phyloP scores from a whole-genome alignment of 495 filamentous ascomycete species.

The Penicillium bialowiezense region DNA sequence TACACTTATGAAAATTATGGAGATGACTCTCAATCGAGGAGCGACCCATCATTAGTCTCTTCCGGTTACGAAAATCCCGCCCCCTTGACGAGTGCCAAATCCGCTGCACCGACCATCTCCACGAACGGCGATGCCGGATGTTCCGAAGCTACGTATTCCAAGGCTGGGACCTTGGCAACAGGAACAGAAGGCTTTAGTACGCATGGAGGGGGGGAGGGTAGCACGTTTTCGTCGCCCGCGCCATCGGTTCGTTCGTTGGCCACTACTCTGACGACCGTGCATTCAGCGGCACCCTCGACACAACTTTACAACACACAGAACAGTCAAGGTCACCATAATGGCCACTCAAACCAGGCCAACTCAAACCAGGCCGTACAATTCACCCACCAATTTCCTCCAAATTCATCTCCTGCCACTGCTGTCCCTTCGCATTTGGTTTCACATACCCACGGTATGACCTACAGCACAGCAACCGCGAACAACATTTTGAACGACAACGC shows the following conservation, averaged over 20 bases:
- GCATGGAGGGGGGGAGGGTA: constrained; percentile 66
- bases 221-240: constrained; percentile 91
- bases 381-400: constrained; percentile 79
- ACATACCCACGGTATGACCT: constrained; percentile 73
- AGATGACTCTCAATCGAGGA: constrained; percentile 37
- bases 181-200: constrained; percentile 60
- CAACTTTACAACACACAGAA: constrained; percentile 47
- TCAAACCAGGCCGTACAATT: constrained; percentile 66
- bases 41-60: constrained; percentile 52
- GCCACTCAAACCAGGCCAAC: constrained; percentile 42
- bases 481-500: constrained; percentile 91
- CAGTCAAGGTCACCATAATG: constrained; percentile 40
- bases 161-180: constrained; percentile 71
- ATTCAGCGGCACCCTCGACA: constrained; percentile 74
- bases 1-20: constrained; percentile 27
- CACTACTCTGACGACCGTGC: constrained; percentile 94
- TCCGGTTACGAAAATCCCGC: constrained; percentile 58
- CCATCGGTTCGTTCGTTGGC: constrained; percentile 89
- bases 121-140: constrained; percentile 74
- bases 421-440: constrained; percentile 75
- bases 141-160: constrained; percentile 74
- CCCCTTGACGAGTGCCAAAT: constrained; percentile 62
- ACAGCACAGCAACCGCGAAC: constrained; percentile 85
- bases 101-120: constrained; percentile 73
- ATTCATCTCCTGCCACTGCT: constrained; percentile 65